Conservation (phyloP, 306 rosid genomes). For the Glycyrrhiza uralensis region DNA sequence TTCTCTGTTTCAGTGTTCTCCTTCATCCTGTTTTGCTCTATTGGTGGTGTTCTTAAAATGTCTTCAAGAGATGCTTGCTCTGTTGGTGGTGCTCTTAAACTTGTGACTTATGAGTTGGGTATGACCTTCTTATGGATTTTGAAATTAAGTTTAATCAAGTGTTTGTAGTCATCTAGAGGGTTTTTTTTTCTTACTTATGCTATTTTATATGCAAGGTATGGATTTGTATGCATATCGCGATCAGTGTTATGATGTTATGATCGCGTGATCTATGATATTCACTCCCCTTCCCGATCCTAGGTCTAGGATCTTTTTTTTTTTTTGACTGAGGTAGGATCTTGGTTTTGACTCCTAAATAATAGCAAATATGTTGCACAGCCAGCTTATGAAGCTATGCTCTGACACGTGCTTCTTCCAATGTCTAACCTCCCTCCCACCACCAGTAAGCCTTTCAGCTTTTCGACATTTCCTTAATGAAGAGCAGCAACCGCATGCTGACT, state of each 20-base stretch:
- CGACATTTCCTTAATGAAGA: background rate
- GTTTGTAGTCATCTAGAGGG: background rate
- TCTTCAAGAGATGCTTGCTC: background rate
- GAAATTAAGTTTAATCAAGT: background rate
- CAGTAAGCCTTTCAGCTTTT: background rate
- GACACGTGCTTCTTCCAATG: background rate
- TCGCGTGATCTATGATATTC: background rate
- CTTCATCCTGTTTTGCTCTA: background rate
- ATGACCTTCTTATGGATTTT: background rate
- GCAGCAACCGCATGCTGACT: background rate
- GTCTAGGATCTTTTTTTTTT: background rate
- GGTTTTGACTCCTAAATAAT: background rate
- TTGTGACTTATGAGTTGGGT: background rate
- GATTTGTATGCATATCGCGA: background rate
- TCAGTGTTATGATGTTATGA: background rate
- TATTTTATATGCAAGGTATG: background rate
- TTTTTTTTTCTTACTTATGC: background rate
- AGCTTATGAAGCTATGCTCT: background rate
- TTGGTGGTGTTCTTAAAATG: background rate
- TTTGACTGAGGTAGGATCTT: background rate
- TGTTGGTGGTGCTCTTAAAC: background rate
- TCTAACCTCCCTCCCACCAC: background rate
- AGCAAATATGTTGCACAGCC: background rate
- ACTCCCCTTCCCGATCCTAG: background rate
- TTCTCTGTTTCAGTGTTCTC: background rate